A percentile compares a stretch with the other conserved stretches of the same genome.
Conservation (phyloP, 371 early-diverging fungal genomes). For the Chytridium lagenaria region DNA sequence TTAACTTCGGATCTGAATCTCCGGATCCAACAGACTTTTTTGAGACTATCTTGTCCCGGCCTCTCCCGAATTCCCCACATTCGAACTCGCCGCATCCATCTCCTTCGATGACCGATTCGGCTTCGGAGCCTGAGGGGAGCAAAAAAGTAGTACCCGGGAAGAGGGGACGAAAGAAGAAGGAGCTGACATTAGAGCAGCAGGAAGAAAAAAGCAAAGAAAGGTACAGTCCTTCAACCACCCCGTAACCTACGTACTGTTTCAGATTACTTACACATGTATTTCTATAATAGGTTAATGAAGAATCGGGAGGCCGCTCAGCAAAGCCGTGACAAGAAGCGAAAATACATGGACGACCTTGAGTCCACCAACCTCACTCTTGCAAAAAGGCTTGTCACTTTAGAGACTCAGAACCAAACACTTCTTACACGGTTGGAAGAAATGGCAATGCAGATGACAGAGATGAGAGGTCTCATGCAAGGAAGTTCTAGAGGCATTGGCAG, state of each 20-base stretch:
- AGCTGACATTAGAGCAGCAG: not conserved
- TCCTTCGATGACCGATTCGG: slow-evolving; percentile 5
- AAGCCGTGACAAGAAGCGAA: slow-evolving; percentile 86
- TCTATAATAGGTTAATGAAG: slow-evolving; percentile 16
- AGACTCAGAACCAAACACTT: slow-evolving; percentile 35
- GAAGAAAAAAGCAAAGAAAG: slow-evolving; percentile 16
- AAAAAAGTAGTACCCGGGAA: not conserved
- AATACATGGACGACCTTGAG: slow-evolving; percentile 80
- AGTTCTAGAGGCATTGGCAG: not conserved
- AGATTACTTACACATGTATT: no score
- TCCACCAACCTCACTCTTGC: slow-evolving; percentile 66
- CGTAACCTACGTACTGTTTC: no score
- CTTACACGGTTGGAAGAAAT: slow-evolving; percentile 4
- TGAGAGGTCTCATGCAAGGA: slow-evolving; percentile 3
- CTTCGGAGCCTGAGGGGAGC: not conserved
- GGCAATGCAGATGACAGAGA: slow-evolving; percentile 2
- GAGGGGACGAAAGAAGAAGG: slow-evolving; percentile 15
- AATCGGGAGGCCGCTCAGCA: slow-evolving; percentile 92
- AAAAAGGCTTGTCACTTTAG: slow-evolving; percentile 68
- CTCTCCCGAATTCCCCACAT: not conserved
- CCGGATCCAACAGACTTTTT: not conserved
- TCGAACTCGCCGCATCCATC: not conserved
- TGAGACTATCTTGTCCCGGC: not conserved
- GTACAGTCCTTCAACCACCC: no score
- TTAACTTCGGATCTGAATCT: not conserved